Base-by-base conservation (phyloP, 179 eudicot genomes). In the Carnegiea gigantea region DNA sequence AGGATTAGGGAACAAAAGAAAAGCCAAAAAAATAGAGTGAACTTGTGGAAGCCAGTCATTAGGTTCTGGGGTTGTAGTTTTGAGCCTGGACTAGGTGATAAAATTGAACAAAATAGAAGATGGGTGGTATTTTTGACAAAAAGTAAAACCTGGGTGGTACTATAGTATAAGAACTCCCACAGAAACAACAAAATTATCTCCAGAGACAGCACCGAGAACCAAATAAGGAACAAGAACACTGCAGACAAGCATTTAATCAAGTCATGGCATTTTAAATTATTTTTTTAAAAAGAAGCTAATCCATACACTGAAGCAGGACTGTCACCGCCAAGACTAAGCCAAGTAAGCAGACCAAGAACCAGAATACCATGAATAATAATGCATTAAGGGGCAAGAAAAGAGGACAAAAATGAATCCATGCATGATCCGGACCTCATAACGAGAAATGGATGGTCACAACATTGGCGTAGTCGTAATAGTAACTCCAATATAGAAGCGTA, bases 381-480 rank as follows among this genome's bases (percentile, higher is more conserved):
- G 13, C 36, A 10, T 6, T 10, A 43, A 77, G 23, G 28, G 46
- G 65, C 24, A 67, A 68, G 43, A 60, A 76, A 38, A 77, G 43
- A 75, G 28, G 9, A 70, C 36, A 17, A 21, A 13, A 26, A 59
- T 49, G 26, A 54, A 33, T 9, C 18, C 62, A 76, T 49, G 40
- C 43, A 75, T 40, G 71, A 84, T 17, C 20, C 88, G 36, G 44
- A 95, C 99, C 99, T 96, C 97, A 96, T 92, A 73, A 96, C 99
- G 83, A 96, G 99, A 86, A 90, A 96, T 21, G 99, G 99, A 80
- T 96, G 99, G 75, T 96, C 99, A 88, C 99, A 96, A 83, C 99
- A 96, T 83, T 96, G 99, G 46, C 99, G 99, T 49, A 96, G 94
- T 44, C 99, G 97, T 83, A 96, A 79, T 15, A 96, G 90, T 46